phyloP scores from a whole-genome alignment of 148 eudicot genomes.

The Spergularia bocconei region DNA sequence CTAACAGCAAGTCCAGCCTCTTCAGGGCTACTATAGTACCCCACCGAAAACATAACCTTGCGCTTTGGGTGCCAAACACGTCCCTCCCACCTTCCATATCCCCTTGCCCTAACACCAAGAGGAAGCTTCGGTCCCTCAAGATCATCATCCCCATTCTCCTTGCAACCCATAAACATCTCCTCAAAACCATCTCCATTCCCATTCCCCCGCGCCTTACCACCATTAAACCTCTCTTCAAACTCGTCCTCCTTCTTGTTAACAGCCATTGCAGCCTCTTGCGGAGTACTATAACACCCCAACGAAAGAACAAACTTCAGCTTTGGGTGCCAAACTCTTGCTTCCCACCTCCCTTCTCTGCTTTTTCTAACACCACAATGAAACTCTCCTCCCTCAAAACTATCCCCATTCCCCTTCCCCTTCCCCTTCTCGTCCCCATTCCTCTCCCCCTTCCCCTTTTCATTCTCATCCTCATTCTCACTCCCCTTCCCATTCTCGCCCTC shows the following conservation, averaged over 20 bases:
- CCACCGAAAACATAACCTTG: conserved; percentile 15
- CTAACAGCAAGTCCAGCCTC: conserved; percentile 26
- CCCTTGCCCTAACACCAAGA: conserved; percentile 16
- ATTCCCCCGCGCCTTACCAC: neutral
- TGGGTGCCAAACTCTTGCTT: conserved; percentile 21
- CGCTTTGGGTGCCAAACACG: conserved; percentile 25
- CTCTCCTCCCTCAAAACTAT: conserved; percentile 7
- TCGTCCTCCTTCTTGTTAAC: neutral
- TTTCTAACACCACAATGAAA: conserved; percentile 15
- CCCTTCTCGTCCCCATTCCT: too few relatives aligned
- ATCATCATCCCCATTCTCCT: conserved; percentile 1
- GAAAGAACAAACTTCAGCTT: conserved; percentile 10
- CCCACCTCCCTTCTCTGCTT: conserved; percentile 14
- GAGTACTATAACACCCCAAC: conserved; percentile 19
- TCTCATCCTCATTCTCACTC: too few relatives aligned
- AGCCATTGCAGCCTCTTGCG: conserved; percentile 16
- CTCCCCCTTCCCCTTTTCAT: too few relatives aligned
- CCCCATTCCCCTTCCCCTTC: neutral
- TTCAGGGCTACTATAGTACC: conserved; percentile 5
- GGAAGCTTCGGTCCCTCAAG: conserved; percentile 3
- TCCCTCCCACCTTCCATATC: conserved; percentile 19
- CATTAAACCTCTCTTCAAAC: neutral
- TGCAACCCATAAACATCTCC: neutral
- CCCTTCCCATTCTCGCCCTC: too few relatives aligned
- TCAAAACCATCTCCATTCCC: neutral